Percentiles rank a stretch among this genome's conserved stretches.
Conservation (phyloP, 129 eudicot species). For the Flaveria ramosissima region DNA sequence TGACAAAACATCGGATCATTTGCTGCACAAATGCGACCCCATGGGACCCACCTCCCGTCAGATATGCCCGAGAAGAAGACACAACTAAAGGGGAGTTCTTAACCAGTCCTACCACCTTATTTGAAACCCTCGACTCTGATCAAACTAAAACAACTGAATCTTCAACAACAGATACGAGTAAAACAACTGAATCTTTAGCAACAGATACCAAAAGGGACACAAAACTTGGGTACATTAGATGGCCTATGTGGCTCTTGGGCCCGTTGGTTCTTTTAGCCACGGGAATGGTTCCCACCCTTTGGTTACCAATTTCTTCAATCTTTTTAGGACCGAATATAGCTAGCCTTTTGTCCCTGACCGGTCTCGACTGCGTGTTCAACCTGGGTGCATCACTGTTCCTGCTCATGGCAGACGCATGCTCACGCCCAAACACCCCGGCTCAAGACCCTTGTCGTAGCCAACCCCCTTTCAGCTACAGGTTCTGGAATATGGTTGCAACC, state of each 20-base stretch:
- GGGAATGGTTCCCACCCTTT: slow-evolving; percentile 88
- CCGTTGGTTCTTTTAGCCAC: slow-evolving; percentile 74
- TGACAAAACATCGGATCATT: slow-evolving; percentile 30
- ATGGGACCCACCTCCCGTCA: slow-evolving; percentile 82
- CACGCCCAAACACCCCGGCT: slow-evolving; percentile 51
- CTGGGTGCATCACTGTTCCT: slow-evolving; percentile 84
- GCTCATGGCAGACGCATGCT: slow-evolving; percentile 81
- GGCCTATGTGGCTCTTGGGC: slow-evolving; percentile 92
- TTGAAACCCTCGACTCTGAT: slow-evolving; percentile 51
- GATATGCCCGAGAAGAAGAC: slow-evolving; percentile 58
- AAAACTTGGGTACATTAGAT: slow-evolving; percentile 48
- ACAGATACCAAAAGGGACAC: slow-evolving; percentile 35
- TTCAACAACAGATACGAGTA: slow-evolving; percentile 30
- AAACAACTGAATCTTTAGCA: slow-evolving; percentile 32
- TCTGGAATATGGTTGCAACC: slow-evolving; percentile 83
- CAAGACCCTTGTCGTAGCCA: slow-evolving; percentile 43
- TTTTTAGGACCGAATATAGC: slow-evolving; percentile 87
- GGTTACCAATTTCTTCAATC: slow-evolving; percentile 86
- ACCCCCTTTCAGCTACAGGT: slow-evolving; percentile 62
- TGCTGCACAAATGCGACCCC: slow-evolving; percentile 56
- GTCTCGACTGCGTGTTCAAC: slow-evolving; percentile 91
- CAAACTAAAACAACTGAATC: slow-evolving; percentile 41
- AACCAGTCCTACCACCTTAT: slow-evolving; percentile 46
- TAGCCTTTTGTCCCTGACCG: slow-evolving; percentile 80
- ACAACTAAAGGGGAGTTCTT: slow-evolving; percentile 40